Evolutionary conservation across 2,329 filamentous ascomycete genomes (phyloP).

Genomic region (Berkeleyomyces basicola): DNA sequence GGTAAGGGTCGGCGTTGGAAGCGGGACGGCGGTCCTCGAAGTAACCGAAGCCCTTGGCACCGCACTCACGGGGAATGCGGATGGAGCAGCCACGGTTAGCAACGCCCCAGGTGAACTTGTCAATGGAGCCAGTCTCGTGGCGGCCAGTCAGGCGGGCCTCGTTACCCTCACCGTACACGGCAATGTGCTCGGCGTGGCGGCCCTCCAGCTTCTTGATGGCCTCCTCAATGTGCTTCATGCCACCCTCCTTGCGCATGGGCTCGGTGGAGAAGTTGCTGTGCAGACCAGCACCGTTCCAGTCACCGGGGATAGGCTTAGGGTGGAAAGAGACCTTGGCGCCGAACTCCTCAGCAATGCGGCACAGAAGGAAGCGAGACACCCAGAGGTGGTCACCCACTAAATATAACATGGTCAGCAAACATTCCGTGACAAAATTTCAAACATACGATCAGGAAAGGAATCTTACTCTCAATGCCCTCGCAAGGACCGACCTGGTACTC

Average conservation of each 20-base stretch:
- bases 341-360: constrained; percentile 89
- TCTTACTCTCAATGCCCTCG: constrained; percentile 63
- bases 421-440: neutral
- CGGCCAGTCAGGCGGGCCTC: constrained; percentile 80
- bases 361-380: constrained; percentile 66
- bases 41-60: constrained; percentile 83
- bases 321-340: constrained; percentile 89
- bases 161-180: constrained; percentile 92
- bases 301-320: constrained; percentile 87
- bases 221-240: constrained; percentile 87
- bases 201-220: constrained; percentile 69
- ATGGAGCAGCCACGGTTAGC: constrained; percentile 92
- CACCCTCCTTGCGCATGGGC: constrained; percentile 76
- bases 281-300: constrained; percentile 88
- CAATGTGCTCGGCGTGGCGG: constrained; percentile 70
- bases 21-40: constrained; percentile 76
- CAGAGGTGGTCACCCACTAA: constrained; percentile 90
- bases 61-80: constrained; percentile 73
- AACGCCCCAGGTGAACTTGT: constrained; percentile 84
- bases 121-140: constrained; percentile 88
- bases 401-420: neutral
- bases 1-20: constrained; percentile 77
- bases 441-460: neutral
- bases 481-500: constrained; percentile 84
- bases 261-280: constrained; percentile 89